phyloP scores from a whole-genome alignment of 2,329 filamentous ascomycete species.

The Phoma sp. region DNA sequence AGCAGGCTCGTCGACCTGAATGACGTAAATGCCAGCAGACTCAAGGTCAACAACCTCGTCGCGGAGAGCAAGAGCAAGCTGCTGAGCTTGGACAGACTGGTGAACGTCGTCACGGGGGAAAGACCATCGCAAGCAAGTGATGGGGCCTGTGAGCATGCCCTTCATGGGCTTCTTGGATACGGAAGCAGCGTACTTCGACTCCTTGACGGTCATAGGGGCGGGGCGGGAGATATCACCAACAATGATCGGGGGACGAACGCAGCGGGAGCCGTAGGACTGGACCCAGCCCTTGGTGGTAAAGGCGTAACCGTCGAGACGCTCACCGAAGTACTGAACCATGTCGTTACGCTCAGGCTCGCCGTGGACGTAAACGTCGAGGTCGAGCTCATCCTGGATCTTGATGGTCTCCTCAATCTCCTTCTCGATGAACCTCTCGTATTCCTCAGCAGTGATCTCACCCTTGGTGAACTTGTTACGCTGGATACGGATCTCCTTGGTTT shows the following conservation, averaged over 20 bases:
- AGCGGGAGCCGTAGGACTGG: constrained; percentile 97
- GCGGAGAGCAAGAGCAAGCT: constrained; percentile 96
- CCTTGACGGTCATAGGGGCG: constrained; percentile 98
- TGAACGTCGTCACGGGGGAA: constrained; percentile 99
- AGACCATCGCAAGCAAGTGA: constrained; percentile 98
- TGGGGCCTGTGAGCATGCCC: constrained; percentile 99
- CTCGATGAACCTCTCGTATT: constrained; percentile 99
- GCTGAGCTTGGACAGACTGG: constrained; percentile 98
- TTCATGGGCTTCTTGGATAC: constrained; percentile 99
- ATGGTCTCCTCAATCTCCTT: constrained; percentile 96
- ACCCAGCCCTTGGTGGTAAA: constrained; percentile 99
- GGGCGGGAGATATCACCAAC: constrained; percentile 98
- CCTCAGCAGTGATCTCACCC: constrained; percentile 86
- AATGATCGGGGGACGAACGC: constrained; percentile 96
- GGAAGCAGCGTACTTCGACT: constrained; percentile 97
- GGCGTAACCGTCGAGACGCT: constrained; percentile 93
- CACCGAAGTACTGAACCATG: constrained; percentile 99
- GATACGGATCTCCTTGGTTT: constrained; percentile 98
- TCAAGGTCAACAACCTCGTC: constrained; percentile 99
- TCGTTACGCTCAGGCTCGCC: constrained; percentile 99
- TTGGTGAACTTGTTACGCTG: constrained; percentile 99
- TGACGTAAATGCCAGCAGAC: constrained; percentile 94
- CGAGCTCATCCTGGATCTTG: constrained; percentile 97
- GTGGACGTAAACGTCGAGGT: constrained; percentile 95
- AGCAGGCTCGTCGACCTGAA: constrained; percentile 98